Conservation (phyloP, 805 yeast genomes). For the Clavispora asparagi region DNA sequence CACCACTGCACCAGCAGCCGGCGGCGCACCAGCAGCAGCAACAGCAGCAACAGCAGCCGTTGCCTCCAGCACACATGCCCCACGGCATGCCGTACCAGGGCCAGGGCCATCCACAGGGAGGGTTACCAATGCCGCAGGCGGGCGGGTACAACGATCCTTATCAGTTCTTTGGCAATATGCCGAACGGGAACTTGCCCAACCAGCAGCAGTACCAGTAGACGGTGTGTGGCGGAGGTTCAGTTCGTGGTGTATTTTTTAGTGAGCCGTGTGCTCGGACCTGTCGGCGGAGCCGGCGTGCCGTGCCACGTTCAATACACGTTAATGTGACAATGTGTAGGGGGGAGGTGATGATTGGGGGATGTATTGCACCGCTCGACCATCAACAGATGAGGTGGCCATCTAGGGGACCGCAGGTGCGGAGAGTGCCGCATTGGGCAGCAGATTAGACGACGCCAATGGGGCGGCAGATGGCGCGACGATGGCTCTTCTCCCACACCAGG, state of each 20-base stretch:
- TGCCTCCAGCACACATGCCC: conserved; percentile 37
- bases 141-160: conserved; percentile 54
- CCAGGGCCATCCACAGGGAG: conserved; percentile 36
- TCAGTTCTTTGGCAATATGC: conserved; percentile 56
- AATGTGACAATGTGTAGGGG: neutral
- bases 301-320: neutral
- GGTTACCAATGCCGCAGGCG: conserved; percentile 41
- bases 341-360: too few species aligned
- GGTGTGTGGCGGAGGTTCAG: neutral
- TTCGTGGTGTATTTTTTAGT: conserved; percentile 1
- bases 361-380: too few species aligned
- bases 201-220: conserved; percentile 52
- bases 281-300: neutral
- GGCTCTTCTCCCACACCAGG: too few species aligned
- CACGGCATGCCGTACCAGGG: conserved; percentile 43
- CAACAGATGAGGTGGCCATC: too few species aligned
- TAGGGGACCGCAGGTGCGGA: too few species aligned
- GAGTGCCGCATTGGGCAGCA: too few species aligned
- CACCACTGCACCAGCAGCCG: conserved; percentile 20
- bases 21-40: conserved; percentile 28
- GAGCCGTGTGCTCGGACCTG: neutral
- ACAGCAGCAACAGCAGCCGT: conserved; percentile 27
- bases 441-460: too few species aligned
- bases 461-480: too few species aligned
- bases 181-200: conserved; percentile 42